Percentiles rank a stretch among this genome's conserved stretches.
These are phyloP conservation scores for Phialophora verrucosa DNA, from an alignment of 2,329 filamentous ascomycete genomes.

Conservation along the genomic window DNA sequence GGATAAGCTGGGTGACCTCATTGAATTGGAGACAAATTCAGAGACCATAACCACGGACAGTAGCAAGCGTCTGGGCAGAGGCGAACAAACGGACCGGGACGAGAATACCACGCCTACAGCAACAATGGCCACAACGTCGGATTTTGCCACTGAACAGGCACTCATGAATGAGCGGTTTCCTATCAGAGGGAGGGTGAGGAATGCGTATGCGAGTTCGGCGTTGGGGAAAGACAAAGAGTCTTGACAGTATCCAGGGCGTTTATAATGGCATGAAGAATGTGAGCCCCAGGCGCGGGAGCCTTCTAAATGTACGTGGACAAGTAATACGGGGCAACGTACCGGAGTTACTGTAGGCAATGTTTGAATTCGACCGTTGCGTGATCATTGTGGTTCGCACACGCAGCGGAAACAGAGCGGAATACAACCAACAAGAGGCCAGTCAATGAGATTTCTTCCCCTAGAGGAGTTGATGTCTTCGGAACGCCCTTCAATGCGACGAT, in stretches of 20 bases:
- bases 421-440: neutral
- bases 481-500: neutral
- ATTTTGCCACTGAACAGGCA: constrained; percentile 34
- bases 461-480: neutral
- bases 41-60: constrained; percentile 12
- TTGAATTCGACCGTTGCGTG: neutral
- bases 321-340: neutral
- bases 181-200: constrained; percentile 39
- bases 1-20: constrained; percentile 47
- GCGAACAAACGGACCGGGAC: neutral
- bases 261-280: neutral
- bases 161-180: constrained; percentile 42
- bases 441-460: neutral
- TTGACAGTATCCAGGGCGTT: neutral
- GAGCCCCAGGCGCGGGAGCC: neutral
- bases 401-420: neutral
- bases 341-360: neutral
- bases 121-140: neutral
- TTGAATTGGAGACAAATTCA: constrained; percentile 47
- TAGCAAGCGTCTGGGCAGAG: neutral
- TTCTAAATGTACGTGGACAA: neutral
- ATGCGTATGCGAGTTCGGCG: constrained; percentile 30
- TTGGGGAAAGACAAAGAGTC: constrained; percentile 26
- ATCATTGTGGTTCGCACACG: neutral
- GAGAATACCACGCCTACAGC: constrained; percentile 17